These are phyloP conservation scores for Cercospora sojina DNA, from an alignment of 2,329 filamentous ascomycete species.

Conservation along the genomic window DNA sequence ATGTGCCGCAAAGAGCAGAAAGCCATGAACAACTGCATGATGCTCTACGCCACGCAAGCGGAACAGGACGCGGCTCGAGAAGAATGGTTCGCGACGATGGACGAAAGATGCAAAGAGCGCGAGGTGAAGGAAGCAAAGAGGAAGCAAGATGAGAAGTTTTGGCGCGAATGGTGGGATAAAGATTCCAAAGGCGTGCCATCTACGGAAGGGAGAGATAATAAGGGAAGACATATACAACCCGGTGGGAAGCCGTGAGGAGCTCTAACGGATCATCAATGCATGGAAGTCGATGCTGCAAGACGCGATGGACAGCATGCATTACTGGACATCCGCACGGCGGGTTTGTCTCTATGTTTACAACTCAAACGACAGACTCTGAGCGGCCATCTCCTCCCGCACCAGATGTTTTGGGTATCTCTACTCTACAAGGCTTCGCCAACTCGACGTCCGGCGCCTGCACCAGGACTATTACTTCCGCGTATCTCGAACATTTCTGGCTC, in stretches of 20 bases:
- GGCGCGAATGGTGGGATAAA: conserved; percentile 54
- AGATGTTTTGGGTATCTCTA: background rate
- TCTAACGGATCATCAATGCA: background rate
- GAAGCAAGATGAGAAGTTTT: conserved; percentile 46
- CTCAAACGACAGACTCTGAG: background rate
- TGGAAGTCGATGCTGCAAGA: conserved; percentile 1
- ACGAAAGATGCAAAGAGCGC: conserved; percentile 66
- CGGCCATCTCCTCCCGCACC: background rate
- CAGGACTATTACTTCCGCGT: conserved; percentile 10
- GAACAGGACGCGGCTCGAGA: conserved; percentile 86
- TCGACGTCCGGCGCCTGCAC: conserved; percentile 4
- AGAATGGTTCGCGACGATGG: conserved; percentile 83
- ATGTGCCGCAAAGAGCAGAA: conserved; percentile 76
- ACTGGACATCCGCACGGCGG: conserved; percentile 7
- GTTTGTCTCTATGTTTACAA: conserved; percentile 1
- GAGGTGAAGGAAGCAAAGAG: conserved; percentile 55
- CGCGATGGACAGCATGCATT: background rate
- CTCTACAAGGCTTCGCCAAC: conserved; percentile 23
- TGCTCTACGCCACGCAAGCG: conserved; percentile 75
- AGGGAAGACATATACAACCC: conserved; percentile 13
- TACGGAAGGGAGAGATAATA: conserved; percentile 18
- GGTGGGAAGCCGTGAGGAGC: background rate
- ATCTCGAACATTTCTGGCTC: conserved; percentile 36
- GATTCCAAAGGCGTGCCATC: conserved; percentile 30
- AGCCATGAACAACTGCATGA: conserved; percentile 93